Evolutionary conservation across 1,139 yeast genomes (phyloP), one percentile per base, ranked within the genome.

Genomic region (Protomyces lactucae-debilis): DNA sequence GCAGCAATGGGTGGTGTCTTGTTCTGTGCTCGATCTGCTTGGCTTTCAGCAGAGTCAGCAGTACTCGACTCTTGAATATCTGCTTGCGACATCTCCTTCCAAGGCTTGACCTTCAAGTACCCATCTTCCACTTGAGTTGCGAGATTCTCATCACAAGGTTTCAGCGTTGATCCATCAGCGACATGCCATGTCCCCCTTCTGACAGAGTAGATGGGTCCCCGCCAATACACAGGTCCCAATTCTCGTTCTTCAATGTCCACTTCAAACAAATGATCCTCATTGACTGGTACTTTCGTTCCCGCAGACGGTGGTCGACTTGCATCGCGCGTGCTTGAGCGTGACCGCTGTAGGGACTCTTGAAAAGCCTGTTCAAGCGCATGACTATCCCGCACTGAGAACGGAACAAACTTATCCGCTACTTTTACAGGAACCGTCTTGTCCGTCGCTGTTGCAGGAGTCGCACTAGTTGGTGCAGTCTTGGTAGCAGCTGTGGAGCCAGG

Each of bases 171-270:
- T 2, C 86, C 85, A 63, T 82, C 83, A 3, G 82, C 74, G 59
- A 80, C 77, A 72, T 89, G 90, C 99, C 99, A 92, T 0, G 85
- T 75, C 0, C 97, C 97, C 60, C 98, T 77, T 46, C 97, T 79
- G 0, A 92, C 88, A 68, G 88, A 93, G 72, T 85, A 93, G 0
- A 79, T 77, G 0, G 97, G 95, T 0, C 98, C 98, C 2, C 84
- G 86, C 98, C 98, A 92, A 73, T 86, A 92, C 0, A 86, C 82
- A 0, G 98, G 96, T 0, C 77, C 69, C 70, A 92, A 74, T 63
- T 80, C 80, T 73, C 84, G 80, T 6, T 76, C 74, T 1, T 73
- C 69, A 36, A 92, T 69, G 71, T 89, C 83, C 1, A 91, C 97
- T 70, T 85, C 83, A 70, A 87, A 88, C 52, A 92, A 76, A 39